phyloP scores from a whole-genome alignment of 2,329 filamentous ascomycete genomes.

The Myrmaecium sp. region DNA sequence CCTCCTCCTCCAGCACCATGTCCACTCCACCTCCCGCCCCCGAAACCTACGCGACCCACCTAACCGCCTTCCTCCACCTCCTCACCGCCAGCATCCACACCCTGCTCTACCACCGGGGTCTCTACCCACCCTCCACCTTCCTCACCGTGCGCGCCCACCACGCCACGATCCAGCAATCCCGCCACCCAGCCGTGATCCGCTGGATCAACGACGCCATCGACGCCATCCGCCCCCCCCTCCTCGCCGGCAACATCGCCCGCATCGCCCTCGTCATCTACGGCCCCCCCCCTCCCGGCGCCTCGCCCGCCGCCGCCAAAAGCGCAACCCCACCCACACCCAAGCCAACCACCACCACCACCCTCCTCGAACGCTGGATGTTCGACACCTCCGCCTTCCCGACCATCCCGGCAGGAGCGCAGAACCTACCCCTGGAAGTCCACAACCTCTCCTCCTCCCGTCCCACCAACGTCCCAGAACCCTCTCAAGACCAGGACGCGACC shows the following conservation, averaged over 20 bases:
- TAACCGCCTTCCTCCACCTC: conserved; percentile 60
- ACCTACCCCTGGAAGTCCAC: no score
- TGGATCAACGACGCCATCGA: conserved; percentile 73
- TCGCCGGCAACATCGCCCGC: conserved; percentile 34
- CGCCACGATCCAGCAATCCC: conserved; percentile 66
- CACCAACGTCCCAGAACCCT: no score
- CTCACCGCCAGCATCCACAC: conserved; percentile 71
- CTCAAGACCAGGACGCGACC: no score
- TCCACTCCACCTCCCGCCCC: conserved; percentile 7
- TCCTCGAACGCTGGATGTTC: conserved; percentile 43
- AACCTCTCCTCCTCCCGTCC: no score
- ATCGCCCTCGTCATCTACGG: conserved; percentile 41
- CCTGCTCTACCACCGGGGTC: conserved; percentile 62
- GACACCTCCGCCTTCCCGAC: conserved; percentile 40
- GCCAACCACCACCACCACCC: conserved; percentile 24
- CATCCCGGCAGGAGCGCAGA: conserved; percentile 15
- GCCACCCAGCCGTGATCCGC: conserved; percentile 68
- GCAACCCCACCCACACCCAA: no score
- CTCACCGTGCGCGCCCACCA: conserved; percentile 67
- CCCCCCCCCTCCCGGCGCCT: conserved; percentile 13
- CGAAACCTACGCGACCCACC: conserved; percentile 36
- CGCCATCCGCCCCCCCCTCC: conserved; percentile 53
- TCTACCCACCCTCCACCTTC: conserved; percentile 68
- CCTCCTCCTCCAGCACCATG: neutral
- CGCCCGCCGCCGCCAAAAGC: neutral